These are phyloP conservation scores for Chrysoporthe deuterocubensis DNA, from an alignment of 2,329 filamentous ascomycete genomes.

Conservation along the genomic window DNA sequence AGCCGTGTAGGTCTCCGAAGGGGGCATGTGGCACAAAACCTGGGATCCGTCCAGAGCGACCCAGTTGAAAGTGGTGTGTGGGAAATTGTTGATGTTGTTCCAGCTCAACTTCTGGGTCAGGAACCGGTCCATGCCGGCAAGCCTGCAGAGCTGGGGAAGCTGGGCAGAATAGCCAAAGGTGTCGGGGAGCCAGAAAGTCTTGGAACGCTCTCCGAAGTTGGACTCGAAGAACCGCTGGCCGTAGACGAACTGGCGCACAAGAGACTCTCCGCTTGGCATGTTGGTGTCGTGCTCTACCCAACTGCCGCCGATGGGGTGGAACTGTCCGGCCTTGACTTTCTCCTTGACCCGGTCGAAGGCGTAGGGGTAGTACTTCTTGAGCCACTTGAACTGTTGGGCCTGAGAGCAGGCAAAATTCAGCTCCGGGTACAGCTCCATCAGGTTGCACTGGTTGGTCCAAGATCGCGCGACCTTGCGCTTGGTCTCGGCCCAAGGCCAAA, in stretches of 20 bases:
- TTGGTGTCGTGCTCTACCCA: conserved; percentile 99
- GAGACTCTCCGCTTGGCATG: conserved; percentile 90
- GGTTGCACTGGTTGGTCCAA: conserved; percentile 94
- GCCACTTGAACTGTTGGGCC: conserved; percentile 98
- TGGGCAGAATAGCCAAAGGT: conserved; percentile 98
- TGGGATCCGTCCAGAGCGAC: conserved; percentile 94
- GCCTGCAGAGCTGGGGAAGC: conserved; percentile 87
- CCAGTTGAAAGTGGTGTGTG: conserved; percentile 99
- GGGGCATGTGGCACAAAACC: conserved; percentile 97
- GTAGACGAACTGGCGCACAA: conserved; percentile 92
- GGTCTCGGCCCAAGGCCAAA: conserved; percentile 98
- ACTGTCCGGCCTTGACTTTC: conserved; percentile 87
- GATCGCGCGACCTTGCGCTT: conserved; percentile 95
- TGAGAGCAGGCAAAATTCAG: conserved; percentile 91
- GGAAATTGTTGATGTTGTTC: conserved; percentile 99
- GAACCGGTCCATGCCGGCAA: conserved; percentile 96
- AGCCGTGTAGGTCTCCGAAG: conserved; percentile 92
- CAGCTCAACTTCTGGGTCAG: conserved; percentile 98
- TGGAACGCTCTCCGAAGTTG: conserved; percentile 84
- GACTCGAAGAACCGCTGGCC: conserved; percentile 95
- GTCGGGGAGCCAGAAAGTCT: conserved; percentile 96
- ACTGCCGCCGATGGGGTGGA: conserved; percentile 94
- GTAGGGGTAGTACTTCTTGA: conserved; percentile 85
- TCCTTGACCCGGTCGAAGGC: conserved; percentile 88
- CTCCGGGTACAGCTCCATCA: conserved; percentile 95